A percentile compares a stretch with the other conserved stretches of the same genome.
Conservation (phyloP, 108 stramenopile genomes). For the Pseudonitzschia multistriata region DNA sequence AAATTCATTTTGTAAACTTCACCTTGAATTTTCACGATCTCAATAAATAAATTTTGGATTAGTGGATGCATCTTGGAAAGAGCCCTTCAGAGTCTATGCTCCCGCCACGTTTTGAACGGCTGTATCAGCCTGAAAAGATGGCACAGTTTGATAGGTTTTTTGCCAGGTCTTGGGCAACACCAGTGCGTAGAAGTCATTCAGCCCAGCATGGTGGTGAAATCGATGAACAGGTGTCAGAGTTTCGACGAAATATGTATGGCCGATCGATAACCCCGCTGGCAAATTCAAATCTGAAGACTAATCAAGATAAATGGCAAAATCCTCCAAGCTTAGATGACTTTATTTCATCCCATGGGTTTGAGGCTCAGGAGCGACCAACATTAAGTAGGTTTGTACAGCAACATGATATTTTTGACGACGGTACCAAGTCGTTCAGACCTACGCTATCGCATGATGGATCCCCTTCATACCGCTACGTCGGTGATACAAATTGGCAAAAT, state of each 20-base stretch:
- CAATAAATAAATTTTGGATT: not conserved
- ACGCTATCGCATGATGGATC: not conserved
- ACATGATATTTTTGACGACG: conserved; percentile 21
- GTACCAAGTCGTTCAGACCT: conserved; percentile 6
- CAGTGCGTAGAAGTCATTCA: conserved; percentile 71
- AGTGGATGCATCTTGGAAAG: conserved; percentile 75
- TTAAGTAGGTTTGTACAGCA: conserved; percentile 26
- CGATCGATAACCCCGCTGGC: not conserved
- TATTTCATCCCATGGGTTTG: conserved; percentile 30
- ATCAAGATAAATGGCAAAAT: not conserved
- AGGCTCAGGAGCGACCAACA: conserved; percentile 20
- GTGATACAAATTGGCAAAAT: conserved; percentile 15
- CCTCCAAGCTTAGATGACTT: conserved; percentile 15
- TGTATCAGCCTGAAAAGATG: conserved; percentile 65
- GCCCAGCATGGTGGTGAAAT: conserved; percentile 50
- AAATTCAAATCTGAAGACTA: not conserved
- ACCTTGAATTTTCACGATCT: not conserved
- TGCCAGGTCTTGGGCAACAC: conserved; percentile 66
- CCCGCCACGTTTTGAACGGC: conserved; percentile 68
- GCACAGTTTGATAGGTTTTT: conserved; percentile 79
- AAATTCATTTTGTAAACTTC: not conserved
- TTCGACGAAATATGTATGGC: conserved; percentile 31
- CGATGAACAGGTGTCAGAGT: conserved; percentile 48
- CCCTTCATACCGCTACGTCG: conserved; percentile 21
- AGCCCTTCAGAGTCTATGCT: conserved; percentile 45